Conservation (phyloP, 331 rosid species). For the Cydonia oblonga region DNA sequence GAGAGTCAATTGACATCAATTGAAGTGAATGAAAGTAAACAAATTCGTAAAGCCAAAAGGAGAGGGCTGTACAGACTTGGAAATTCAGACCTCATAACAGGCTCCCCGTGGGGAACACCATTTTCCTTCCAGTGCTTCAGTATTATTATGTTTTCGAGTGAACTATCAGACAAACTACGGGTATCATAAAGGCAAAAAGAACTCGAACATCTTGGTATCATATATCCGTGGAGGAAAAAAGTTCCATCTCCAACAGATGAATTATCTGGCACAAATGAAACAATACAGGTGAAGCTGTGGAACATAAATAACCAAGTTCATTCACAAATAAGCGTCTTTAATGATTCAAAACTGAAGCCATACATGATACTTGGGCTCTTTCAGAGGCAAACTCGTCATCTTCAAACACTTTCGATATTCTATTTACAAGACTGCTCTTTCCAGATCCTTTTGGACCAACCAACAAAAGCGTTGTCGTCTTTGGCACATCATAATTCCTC, state of each 20-base stretch:
- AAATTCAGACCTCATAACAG: slow-evolving; percentile 47
- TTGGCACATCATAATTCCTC: slow-evolving; percentile 65
- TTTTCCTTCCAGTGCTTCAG: slow-evolving; percentile 60
- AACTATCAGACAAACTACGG: slow-evolving; percentile 50
- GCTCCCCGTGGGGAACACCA: slow-evolving; percentile 68
- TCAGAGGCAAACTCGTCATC: slow-evolving; percentile 45
- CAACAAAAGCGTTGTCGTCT: slow-evolving; percentile 53
- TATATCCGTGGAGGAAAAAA: slow-evolving; percentile 67
- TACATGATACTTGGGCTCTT: slow-evolving; percentile 93
- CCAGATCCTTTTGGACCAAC: slow-evolving; percentile 84
- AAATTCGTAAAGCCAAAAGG: slow-evolving; percentile 4
- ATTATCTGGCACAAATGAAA: slow-evolving; percentile 38
- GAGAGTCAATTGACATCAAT: slow-evolving; percentile 23
- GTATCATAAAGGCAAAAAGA: slow-evolving; percentile 74
- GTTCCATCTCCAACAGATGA: slow-evolving; percentile 64
- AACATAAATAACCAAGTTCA: background rate
- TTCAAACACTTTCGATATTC: slow-evolving; percentile 62
- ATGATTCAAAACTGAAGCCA: background rate
- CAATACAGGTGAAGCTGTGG: background rate
- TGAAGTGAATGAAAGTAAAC: slow-evolving; percentile 5
- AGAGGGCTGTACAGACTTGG: background rate
- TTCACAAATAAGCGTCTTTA: background rate
- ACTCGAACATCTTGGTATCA: slow-evolving; percentile 57
- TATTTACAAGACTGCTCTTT: slow-evolving; percentile 77
- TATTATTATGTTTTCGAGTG: slow-evolving; percentile 30